Evolutionary conservation across 2,329 filamentous ascomycete genomes (phyloP).

Genomic region (Alternaria sp.): DNA sequence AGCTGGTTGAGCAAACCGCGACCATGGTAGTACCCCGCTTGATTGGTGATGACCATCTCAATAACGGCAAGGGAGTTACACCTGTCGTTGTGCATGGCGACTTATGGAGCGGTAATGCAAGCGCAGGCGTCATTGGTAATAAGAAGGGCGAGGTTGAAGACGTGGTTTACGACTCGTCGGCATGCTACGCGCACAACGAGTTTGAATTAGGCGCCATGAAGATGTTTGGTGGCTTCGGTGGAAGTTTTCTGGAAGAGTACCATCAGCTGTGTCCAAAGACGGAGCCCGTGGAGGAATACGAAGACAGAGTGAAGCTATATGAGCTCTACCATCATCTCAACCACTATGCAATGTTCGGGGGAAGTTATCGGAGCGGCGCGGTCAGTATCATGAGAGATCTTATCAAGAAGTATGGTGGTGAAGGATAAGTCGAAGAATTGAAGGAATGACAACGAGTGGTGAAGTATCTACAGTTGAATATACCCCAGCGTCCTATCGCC

Average conservation of each 20-base stretch:
- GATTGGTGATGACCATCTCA: constrained; percentile 72
- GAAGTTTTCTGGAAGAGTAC: constrained; percentile 77
- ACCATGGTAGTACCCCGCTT: constrained; percentile 73
- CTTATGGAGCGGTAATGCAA: constrained; percentile 89
- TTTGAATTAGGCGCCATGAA: constrained; percentile 93
- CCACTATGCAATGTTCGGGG: constrained; percentile 84
- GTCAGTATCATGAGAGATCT: constrained; percentile 80
- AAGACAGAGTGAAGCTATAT: constrained; percentile 82
- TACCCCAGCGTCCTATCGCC: not conserved
- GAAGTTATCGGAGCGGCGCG: constrained; percentile 76
- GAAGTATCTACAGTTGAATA: constrained; percentile 12
- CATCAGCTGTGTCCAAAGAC: constrained; percentile 75
- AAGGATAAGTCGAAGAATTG: not conserved
- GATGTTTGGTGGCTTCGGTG: constrained; percentile 91
- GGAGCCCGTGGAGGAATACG: constrained; percentile 81
- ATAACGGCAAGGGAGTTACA: constrained; percentile 64
- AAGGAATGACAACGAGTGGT: not conserved
- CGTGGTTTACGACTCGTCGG: constrained; percentile 81
- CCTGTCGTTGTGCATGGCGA: constrained; percentile 90
- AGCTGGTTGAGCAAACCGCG: constrained; percentile 70
- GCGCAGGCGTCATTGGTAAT: constrained; percentile 64
- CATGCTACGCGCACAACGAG: constrained; percentile 85
- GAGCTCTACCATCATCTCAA: constrained; percentile 93
- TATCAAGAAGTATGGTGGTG: constrained; percentile 69
- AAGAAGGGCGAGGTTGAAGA: constrained; percentile 71